These are phyloP conservation scores for Hypoxylon rubiginosum DNA, from an alignment of 2,329 filamentous ascomycete genomes.

Conservation along the genomic window DNA sequence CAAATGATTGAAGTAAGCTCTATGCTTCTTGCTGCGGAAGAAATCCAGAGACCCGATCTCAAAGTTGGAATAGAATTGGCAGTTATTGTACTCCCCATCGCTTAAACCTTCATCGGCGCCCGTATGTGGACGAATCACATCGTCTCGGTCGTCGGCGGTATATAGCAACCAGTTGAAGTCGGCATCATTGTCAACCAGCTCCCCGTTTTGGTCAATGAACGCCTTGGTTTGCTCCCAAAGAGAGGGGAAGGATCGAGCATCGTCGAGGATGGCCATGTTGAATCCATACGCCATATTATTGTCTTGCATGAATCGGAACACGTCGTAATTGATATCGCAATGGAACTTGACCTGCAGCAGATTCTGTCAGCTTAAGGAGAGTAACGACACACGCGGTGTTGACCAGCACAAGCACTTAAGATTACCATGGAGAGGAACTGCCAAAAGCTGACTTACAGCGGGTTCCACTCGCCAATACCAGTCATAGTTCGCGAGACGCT, in stretches of 20 bases:
- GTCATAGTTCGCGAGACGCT: conserved; percentile 72
- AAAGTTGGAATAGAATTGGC: conserved; percentile 66
- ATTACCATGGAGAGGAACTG: conserved; percentile 1
- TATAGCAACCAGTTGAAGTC: conserved; percentile 64
- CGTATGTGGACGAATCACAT: conserved; percentile 30
- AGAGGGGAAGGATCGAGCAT: conserved; percentile 58
- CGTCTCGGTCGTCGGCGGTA: conserved; percentile 34
- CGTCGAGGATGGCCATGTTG: conserved; percentile 64
- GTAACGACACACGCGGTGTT: background rate
- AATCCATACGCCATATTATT: conserved; percentile 84
- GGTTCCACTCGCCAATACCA: conserved; percentile 74
- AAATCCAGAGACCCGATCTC: conserved; percentile 67
- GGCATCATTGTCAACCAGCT: conserved; percentile 62
- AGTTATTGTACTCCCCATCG: conserved; percentile 62
- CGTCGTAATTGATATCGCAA: conserved; percentile 81
- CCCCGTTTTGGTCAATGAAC: conserved; percentile 61
- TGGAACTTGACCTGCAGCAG: conserved; percentile 65
- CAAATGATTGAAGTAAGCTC: conserved; percentile 63
- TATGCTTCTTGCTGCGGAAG: conserved; percentile 63
- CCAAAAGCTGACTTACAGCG: conserved; percentile 61
- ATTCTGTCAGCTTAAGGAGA: conserved; percentile 33
- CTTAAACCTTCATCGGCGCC: conserved; percentile 29
- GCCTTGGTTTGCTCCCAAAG: conserved; percentile 61
- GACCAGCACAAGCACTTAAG: background rate
- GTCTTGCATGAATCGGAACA: conserved; percentile 88